phyloP scores from a whole-genome alignment of 2,329 filamentous ascomycete species.

The Kalaharituber pfeilii region DNA sequence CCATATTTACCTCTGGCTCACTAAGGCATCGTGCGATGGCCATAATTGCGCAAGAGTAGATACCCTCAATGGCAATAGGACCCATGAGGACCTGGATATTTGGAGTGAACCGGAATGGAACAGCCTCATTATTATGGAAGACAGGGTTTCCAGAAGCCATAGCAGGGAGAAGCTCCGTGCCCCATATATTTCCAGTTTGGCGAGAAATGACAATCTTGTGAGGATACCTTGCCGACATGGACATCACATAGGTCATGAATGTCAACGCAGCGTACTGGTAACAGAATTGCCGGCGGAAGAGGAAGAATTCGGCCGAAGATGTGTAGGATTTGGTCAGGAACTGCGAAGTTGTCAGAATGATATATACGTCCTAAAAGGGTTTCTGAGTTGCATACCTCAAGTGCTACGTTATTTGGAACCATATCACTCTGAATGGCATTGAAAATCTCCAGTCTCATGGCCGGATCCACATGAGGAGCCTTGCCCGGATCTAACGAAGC shows the following conservation, averaged over 20 bases:
- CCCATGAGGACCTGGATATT: conserved; percentile 95
- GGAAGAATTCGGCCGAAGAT: conserved; percentile 86
- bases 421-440: conserved; percentile 85
- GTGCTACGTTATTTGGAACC: conserved; percentile 63
- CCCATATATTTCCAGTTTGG: conserved; percentile 84
- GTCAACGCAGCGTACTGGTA: conserved; percentile 90
- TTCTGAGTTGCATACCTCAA: conserved; percentile 35
- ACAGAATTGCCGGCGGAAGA: conserved; percentile 92
- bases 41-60: conserved; percentile 91
- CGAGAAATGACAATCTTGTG: conserved; percentile 89
- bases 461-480: conserved; percentile 19
- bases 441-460: conserved; percentile 61
- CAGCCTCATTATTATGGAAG: conserved; percentile 88
- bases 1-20: conserved; percentile 54
- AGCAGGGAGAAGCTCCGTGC: conserved; percentile 77
- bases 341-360: conserved; percentile 16
- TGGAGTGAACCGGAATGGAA: conserved; percentile 91
- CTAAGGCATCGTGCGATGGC: conserved; percentile 87
- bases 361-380: not conserved
- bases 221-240: conserved; percentile 89
- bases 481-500: conserved; percentile 16
- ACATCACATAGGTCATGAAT: conserved; percentile 97
- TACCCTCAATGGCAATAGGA: conserved; percentile 84
- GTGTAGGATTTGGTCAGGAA: conserved; percentile 40
- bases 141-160: conserved; percentile 71